A percentile compares a stretch with the other conserved stretches of the same genome.
phyloP scores from a whole-genome alignment of 176 grass and related monocot species.

The Avena eriantha region DNA sequence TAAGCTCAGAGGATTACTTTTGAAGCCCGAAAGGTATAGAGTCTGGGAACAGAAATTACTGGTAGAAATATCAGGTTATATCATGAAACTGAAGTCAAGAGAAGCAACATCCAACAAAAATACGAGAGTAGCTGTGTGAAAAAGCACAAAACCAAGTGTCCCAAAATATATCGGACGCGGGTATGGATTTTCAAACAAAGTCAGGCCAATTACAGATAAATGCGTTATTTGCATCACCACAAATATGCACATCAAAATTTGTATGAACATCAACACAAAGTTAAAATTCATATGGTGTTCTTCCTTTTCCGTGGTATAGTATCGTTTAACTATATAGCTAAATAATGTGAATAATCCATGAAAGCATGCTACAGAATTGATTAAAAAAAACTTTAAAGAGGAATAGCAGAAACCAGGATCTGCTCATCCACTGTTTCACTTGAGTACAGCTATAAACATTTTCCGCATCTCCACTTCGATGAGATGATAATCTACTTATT shows the following conservation, averaged over 20 bases:
- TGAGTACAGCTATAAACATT: background rate
- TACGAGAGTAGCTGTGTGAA: background rate
- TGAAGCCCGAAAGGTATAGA: no score
- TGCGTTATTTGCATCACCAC: background rate
- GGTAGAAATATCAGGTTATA: background rate
- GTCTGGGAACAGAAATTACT: background rate
- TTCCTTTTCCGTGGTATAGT: background rate
- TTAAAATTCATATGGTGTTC: background rate
- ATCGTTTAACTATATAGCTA: background rate
- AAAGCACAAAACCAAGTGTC: background rate
- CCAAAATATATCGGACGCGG: background rate
- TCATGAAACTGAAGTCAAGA: background rate
- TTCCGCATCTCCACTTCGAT: background rate
- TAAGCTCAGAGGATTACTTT: background rate
- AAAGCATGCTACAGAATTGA: background rate
- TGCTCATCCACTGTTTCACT: conserved; percentile 17
- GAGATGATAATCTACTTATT: conserved; percentile 23
- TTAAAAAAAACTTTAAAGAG: background rate
- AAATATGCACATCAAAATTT: background rate
- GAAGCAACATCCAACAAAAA: background rate
- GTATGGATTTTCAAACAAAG: background rate
- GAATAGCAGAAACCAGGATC: background rate
- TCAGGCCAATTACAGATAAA: background rate
- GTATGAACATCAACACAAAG: background rate
- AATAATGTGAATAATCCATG: conserved; percentile 1